Conservation (phyloP, 208 protist genomes). For the Wallacemonas collosoma region DNA sequence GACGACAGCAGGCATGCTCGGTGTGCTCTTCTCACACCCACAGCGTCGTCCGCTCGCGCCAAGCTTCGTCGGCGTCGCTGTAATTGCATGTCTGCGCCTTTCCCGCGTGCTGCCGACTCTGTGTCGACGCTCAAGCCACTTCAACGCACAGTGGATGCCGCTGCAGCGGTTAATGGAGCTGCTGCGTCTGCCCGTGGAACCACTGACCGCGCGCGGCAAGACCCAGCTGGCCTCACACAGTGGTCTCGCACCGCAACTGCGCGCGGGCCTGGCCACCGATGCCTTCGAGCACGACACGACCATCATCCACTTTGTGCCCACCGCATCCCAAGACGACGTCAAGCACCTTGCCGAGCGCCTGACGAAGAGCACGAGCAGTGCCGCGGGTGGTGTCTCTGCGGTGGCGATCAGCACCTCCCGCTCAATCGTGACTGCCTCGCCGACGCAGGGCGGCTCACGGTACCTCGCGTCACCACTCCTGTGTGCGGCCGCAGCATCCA, state of each 20-base stretch:
- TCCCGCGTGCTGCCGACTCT: slow-evolving; percentile 41
- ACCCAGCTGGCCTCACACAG: slow-evolving; percentile 7
- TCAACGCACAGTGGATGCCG: slow-evolving; percentile 52
- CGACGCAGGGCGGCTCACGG: neutral
- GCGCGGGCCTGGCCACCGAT: neutral
- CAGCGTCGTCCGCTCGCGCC: slow-evolving; percentile 30
- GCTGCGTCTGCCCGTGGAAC: slow-evolving; percentile 49
- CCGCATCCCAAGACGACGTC: neutral
- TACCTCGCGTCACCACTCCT: neutral
- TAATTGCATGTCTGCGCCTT: slow-evolving; percentile 44
- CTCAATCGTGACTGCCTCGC: neutral
- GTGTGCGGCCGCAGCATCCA: neutral
- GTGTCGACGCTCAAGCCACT: slow-evolving; percentile 37
- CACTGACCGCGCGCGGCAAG: slow-evolving; percentile 23
- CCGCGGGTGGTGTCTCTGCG: neutral
- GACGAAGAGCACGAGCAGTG: neutral
- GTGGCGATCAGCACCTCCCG: neutral
- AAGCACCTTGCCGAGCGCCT: neutral
- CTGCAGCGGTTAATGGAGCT: slow-evolving; percentile 60
- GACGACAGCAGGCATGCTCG: slow-evolving; percentile 44
- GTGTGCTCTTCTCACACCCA: slow-evolving; percentile 46
- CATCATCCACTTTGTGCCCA: slow-evolving; percentile 9
- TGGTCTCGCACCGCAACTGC: slow-evolving; percentile 9
- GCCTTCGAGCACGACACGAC: slow-evolving; percentile 3
- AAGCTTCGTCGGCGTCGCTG: slow-evolving; percentile 49